Base-by-base conservation (phyloP, 768 basidiomycete genomes). In the Serendipita indica region DNA sequence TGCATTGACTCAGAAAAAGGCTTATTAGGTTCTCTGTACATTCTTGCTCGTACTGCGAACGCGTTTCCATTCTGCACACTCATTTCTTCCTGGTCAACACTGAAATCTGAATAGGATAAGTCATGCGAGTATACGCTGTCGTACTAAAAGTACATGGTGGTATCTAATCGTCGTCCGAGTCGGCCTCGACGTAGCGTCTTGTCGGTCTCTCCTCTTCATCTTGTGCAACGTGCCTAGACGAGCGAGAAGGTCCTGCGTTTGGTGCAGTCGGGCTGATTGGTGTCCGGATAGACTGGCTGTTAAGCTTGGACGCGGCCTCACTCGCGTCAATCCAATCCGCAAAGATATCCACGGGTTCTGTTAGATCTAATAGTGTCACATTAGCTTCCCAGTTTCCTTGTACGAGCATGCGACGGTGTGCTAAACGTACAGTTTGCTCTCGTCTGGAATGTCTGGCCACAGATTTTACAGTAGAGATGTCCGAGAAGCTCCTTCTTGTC, bases 321-420 rank as follows among this genome's bases (percentile, higher is more conserved):
- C 49, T 54, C 22, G 25, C 32, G 49, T 54, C 64, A 62, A 90
- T 88, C 89, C 89, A 91, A 67, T 89, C 86, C 4, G 88, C 89
- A 68, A 89, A 91, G 30, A 91, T 86, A 69, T 91, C 89, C 59
- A 91, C 81, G 14, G 89, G 80, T 64, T 90, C 89, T 1, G 88
- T 89, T 57, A 91, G 74, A 68, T 91, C 89, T 92, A 32, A 12
- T n/a, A 7, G 39, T 20, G 39, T 28, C 18, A 37, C 35, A 37
- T 10, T 37, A 37, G 18, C n/a, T n/a, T n/a, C n/a, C n/a, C n/a
- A n/a, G n/a, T n/a, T n/a, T n/a, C n/a, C n/a, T n/a, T n/a, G n/a
- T n/a, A n/a, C n/a, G n/a, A n/a, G n/a, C n/a, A 5, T 7, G 5
- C n/a, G 27, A n/a, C 5, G n/a, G 41, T 6, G n/a, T 6, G 41